Base-by-base conservation (phyloP, 2,329 filamentous ascomycete species). In the Fusarium haematococcum region DNA sequence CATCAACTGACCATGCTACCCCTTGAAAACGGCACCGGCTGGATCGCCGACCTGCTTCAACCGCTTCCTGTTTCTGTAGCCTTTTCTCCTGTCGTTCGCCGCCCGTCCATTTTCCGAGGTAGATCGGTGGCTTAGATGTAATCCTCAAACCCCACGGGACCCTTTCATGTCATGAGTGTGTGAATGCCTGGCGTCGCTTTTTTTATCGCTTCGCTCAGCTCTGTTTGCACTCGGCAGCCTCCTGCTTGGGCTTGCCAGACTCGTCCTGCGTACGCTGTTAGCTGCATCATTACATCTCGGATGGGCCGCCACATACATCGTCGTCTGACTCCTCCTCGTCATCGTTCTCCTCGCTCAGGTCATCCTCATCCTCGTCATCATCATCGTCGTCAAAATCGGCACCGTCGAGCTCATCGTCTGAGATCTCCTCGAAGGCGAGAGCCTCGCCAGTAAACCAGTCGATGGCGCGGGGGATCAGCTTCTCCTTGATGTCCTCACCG, bases 371-470 rank as follows among this genome's bases (percentile, higher is more conserved):
- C 68, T 98, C 95, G 61, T 98, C 96, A 62, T 98, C 96, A 20
- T 97, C 95, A 32, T 98, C 95, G 62, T 97, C 95, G 69, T 96
- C 93, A 76, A 94, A 95, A 74, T 94, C 94, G 73, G 92, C 94
- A 79, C 93, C 93, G 65, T 95, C 93, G 74, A 95, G 88, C 71
- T 96, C 95, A 64, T 97, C 93, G 59, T 90, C 91, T 43, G 96
- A 93, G 70, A 98, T 85, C 83, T 98, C 96, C 88, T 99, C 97
- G 79, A 95, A 99, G 79, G 97, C 95, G 74, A 99, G 92, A 77
- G 97, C 97, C 87, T 99, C 97, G 68, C 97, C 97, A 63, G 97
- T 99, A 85, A 99, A 99, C 97, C 97, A 99, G 86, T 99, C 97
- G 80, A 99, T 97, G 67, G 97, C 97, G 78, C 96, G 95, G 75